phyloP scores from a whole-genome alignment of 768 basidiomycete species.

The Aureoboletus auriporus region DNA sequence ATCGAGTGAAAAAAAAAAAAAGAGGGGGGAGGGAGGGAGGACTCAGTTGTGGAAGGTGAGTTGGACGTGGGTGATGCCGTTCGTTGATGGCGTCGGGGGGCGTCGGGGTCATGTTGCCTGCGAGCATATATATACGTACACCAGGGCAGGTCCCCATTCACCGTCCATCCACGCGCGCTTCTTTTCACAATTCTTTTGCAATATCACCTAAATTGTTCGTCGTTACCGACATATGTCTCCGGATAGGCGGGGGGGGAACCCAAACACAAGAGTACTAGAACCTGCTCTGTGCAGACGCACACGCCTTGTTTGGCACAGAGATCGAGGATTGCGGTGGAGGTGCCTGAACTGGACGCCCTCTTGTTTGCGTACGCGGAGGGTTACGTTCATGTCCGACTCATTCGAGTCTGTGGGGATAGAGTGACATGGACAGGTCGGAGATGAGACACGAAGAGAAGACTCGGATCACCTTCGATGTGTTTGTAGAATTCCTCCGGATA shows the following conservation, averaged over 20 bases:
- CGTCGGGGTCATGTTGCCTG: constrained; percentile 51
- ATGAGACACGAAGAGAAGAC: background rate
- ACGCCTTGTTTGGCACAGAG: constrained; percentile 73
- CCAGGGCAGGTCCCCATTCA: constrained; percentile 74
- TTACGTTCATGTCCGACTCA: constrained; percentile 49
- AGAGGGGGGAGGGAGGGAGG: background rate
- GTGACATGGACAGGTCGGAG: background rate
- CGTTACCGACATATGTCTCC: constrained; percentile 49
- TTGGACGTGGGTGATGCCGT: constrained; percentile 63
- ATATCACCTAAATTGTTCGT: constrained; percentile 45
- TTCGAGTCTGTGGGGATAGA: no score
- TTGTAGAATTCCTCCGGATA: constrained; percentile 75
- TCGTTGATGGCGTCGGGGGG: constrained; percentile 64
- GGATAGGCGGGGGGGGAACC: constrained; percentile 55
- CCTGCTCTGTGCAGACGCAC: no score
- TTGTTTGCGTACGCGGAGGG: constrained; percentile 66
- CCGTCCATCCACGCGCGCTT: constrained; percentile 83
- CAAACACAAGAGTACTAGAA: no score
- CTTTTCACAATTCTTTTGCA: constrained; percentile 61
- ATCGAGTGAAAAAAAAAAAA: background rate
- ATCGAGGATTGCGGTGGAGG: constrained; percentile 73
- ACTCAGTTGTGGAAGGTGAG: constrained; percentile 66
- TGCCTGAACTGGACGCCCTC: constrained; percentile 62
- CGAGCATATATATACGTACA: constrained; percentile 80
- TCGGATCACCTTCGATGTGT: constrained; percentile 51